A percentile compares a stretch with the other conserved stretches of the same genome.
Evolutionary conservation across 2,329 filamentous ascomycete genomes (phyloP).

Genomic region (Microdochium bolleyi): DNA sequence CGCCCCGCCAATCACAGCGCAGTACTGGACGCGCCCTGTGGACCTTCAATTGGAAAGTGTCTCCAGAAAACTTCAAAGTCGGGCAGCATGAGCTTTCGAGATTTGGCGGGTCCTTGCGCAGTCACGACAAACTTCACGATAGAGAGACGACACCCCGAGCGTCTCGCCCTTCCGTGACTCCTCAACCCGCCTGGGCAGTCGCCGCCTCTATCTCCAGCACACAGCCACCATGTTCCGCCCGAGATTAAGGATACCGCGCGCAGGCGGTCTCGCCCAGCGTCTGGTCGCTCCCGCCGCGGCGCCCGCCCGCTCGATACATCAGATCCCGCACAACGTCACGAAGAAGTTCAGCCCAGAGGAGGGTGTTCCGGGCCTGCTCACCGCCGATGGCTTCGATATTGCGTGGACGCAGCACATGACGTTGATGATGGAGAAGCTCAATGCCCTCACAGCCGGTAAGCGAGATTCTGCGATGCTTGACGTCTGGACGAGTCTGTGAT

Average conservation of each 20-base stretch:
- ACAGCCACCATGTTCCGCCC: constrained; percentile 40
- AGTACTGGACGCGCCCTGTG: neutral
- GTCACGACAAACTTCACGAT: neutral
- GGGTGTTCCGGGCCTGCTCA: constrained; percentile 64
- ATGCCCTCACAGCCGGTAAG: constrained; percentile 61
- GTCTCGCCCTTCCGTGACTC: neutral
- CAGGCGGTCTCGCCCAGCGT: constrained; percentile 25
- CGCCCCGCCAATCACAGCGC: neutral
- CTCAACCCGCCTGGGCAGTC: neutral
- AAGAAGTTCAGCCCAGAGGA: constrained; percentile 25
- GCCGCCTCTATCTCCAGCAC: neutral
- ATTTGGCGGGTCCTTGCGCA: neutral
- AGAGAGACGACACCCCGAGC: neutral
- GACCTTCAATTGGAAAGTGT: neutral
- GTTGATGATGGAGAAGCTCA: constrained; percentile 67
- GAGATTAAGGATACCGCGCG: constrained; percentile 43
- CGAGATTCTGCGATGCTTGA: neutral
- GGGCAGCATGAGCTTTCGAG: neutral
- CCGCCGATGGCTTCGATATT: constrained; percentile 59
- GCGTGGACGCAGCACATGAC: constrained; percentile 81
- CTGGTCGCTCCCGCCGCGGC: constrained; percentile 20
- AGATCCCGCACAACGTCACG: constrained; percentile 31
- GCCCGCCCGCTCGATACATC: constrained; percentile 34
- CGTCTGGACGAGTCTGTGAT: too few relatives aligned
- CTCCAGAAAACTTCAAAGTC: neutral